Conservation (phyloP, 73 alveolate species). For the Paramecium sexaurelia region DNA sequence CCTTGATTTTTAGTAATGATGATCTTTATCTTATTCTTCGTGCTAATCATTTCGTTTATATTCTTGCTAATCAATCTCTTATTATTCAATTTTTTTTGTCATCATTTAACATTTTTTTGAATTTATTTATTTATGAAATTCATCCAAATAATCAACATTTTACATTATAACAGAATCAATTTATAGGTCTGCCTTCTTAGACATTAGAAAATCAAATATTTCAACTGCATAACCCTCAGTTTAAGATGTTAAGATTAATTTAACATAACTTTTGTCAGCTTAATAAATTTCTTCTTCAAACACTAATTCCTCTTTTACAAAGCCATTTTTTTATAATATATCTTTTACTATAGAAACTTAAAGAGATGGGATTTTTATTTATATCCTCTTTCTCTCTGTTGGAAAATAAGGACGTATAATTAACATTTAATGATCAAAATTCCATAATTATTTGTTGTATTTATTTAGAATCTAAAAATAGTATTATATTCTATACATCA, state of each 20-base stretch:
- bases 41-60: background rate
- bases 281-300: constrained; percentile 1
- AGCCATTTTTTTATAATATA: background rate
- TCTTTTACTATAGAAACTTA: background rate
- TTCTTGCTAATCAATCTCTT: background rate
- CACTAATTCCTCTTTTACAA: constrained; percentile 3
- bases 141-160: constrained; percentile 56
- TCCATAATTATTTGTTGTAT: constrained; percentile 6
- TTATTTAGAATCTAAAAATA: background rate
- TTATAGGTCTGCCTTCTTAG: background rate
- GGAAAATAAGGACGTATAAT: constrained; percentile 36
- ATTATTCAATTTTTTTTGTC: background rate
- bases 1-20: background rate
- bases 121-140: constrained; percentile 13
- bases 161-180: constrained; percentile 18
- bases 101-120: constrained; percentile 30
- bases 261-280: background rate
- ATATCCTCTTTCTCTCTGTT: constrained; percentile 25
- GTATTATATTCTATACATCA: background rate
- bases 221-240: background rate
- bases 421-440: background rate
- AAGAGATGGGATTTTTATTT: background rate
- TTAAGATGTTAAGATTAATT: background rate
- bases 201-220: background rate
- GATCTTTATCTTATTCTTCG: background rate